Base-by-base conservation (phyloP, 1,284 basidiomycete genomes). In the Irpex sp. region DNA sequence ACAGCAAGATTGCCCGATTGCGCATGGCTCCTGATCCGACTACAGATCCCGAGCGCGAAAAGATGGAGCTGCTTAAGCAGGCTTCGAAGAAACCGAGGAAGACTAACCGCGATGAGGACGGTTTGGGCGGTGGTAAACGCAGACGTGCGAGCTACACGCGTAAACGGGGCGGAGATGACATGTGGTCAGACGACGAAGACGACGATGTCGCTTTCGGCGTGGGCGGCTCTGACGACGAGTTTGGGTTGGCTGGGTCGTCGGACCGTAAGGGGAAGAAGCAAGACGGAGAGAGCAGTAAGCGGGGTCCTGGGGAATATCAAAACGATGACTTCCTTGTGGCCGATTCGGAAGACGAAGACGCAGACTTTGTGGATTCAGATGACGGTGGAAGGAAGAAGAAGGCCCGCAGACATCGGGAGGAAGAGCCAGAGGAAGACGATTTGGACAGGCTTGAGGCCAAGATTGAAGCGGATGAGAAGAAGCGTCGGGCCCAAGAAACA, bases 251-350 rank as follows among this genome's bases (percentile, higher is more conserved):
- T 21, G 67, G 61, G 26, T 63, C 66, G 39, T 66, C 68, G 35
- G 85, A 63, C 9, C 66, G 71, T 47, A 58, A 53, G 82, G 83
- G 66, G 63, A 67, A 65, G 75, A 56, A 78, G 77, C 67, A 76
- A 58, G 59, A 77, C 72, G 64, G 83, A 78, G 70, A 75, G 68
- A 68, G 83, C 77, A 69, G 75, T 68, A 72, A 83, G 75, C 76
- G 78, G 62, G 74, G 79, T 56, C 73, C 75, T 21, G 76, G 86
- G 50, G 90, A 92, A 54, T 93, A 94, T 69, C 87, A 91, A 71
- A 86, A 89, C 61, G 92, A 94, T 70, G 92, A 91, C 69, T 93
- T 94, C 70, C 79, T 93, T 46, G 92, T 93, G 6, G 87, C 88
- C 31, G 89, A 89, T 55, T 86, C 86, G 6, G 88, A 90, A 43